Conservation (phyloP, 257 asterid species). For the Avicennia marina region DNA sequence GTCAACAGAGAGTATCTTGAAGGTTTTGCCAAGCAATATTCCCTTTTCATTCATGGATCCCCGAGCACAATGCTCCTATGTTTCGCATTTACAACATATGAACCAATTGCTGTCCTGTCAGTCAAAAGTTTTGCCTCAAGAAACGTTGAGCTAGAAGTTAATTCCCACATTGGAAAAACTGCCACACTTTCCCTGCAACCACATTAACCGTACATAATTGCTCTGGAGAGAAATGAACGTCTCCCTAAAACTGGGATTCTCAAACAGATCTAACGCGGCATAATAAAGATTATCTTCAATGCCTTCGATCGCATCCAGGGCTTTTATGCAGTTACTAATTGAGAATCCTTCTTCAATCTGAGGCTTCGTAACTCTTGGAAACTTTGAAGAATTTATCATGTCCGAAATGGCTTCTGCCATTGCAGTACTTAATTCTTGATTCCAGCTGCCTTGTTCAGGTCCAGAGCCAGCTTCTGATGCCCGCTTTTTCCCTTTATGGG, state of each 20-base stretch:
- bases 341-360: conserved; percentile 44
- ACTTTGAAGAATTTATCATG: conserved; percentile 65
- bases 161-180: too few relatives aligned
- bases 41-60: too few relatives aligned
- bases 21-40: too few relatives aligned
- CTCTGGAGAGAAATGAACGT: conserved; percentile 56
- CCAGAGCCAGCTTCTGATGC: conserved; percentile 39
- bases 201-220: conserved; percentile 43
- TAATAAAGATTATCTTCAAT: conserved; percentile 57
- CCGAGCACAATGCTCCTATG: too few relatives aligned
- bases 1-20: too few relatives aligned
- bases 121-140: too few relatives aligned
- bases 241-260: conserved; percentile 64
- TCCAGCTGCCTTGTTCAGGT: conserved; percentile 40
- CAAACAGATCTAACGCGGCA: conserved; percentile 75
- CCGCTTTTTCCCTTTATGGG: conserved; percentile 73
- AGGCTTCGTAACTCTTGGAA: conserved; percentile 29
- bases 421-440: conserved; percentile 38
- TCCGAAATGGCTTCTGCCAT: conserved; percentile 59
- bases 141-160: too few relatives aligned
- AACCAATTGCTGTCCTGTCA: too few relatives aligned
- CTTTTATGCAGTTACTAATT: conserved; percentile 61
- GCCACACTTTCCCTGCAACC: conserved; percentile 70
- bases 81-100: too few relatives aligned
- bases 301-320: conserved; percentile 80